Conservation (phyloP, 1,284 basidiomycete species). For the Ganoderma sp. region DNA sequence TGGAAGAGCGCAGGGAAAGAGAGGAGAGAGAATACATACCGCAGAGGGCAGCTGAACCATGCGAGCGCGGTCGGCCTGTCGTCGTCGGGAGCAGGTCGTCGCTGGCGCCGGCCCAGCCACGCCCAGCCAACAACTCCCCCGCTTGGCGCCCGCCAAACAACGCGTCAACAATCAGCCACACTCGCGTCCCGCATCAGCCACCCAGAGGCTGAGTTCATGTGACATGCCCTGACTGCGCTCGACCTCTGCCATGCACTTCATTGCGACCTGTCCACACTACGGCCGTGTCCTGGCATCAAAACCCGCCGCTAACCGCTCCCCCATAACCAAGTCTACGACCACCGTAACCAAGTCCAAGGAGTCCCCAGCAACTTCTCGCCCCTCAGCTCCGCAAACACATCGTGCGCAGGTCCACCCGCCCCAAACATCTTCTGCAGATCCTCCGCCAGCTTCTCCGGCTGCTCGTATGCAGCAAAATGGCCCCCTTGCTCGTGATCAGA, state of each 20-base stretch:
- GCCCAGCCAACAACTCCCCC: not conserved
- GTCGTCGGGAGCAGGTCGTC: slow-evolving; percentile 27
- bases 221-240: too few relatives aligned
- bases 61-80: slow-evolving; percentile 23
- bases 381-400: slow-evolving; percentile 32
- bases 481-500: slow-evolving; percentile 38
- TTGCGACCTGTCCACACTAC: not conserved
- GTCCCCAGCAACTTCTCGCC: not conserved
- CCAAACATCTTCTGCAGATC: slow-evolving; percentile 42
- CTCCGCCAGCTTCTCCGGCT: slow-evolving; percentile 37
- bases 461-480: slow-evolving; percentile 42
- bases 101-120: not conserved
- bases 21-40: not conserved
- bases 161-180: slow-evolving; percentile 10
- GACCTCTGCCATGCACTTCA: not conserved
- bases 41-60: slow-evolving; percentile 17
- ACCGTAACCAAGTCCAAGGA: not conserved
- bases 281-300: not conserved
- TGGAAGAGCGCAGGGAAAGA: slow-evolving; percentile 25
- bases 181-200: not conserved
- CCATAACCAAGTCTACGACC: too few relatives aligned
- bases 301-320: not conserved
- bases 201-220: too few relatives aligned
- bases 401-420: slow-evolving; percentile 38
- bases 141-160: slow-evolving; percentile 6